Base-by-base conservation (phyloP, 2,329 filamentous ascomycete species). In the Aspergillus clavatus region DNA sequence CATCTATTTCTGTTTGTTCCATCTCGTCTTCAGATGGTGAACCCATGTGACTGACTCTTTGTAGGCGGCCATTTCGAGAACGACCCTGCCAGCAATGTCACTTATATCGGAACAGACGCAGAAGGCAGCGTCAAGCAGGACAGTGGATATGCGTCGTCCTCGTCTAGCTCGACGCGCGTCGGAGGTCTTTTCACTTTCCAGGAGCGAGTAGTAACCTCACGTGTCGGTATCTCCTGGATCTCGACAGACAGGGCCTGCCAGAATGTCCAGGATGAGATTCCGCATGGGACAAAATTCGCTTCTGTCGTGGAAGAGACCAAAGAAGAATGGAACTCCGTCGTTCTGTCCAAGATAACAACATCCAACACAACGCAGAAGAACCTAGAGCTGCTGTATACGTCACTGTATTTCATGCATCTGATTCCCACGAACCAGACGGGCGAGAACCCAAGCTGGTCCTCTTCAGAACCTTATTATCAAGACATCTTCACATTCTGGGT, bases 401-500 rank as follows among this genome's bases (percentile, higher is more conserved):
- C 81, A 0, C 60, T 88, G 26, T 87, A 87, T 57, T 83, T 84
- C 53, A 84, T 84, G 78, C 78, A 81, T 47, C 63, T 87, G 8
- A 76, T 86, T 27, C 83, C 84, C 0, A 83, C 82, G 1, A 85
- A 87, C 58, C 79, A 82, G 50, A 86, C 83, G 0, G 83, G 82
- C 0, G 84, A 87, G 59, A 88, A 87, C 48, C 83, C 83, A 0
- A 63, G 74, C 0, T 87, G 84, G 83, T 60, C 68, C 1, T 82
- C 80, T 1, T 55, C 59, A 0, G 84, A 87, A 60, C 83, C 84
- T 1, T 86, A 85, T 56, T 87, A 84, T 56, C 80, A 85, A 47
- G 84, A 87, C 47, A 79, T 83, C 12, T 86, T 85, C 57, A 87
- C 84, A 0, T 75, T 84, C 18, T 87, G 84, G 84, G 62, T 65